Evolutionary conservation across 352 stramenopile genomes (phyloP).

Genomic region (Phytopythium kandeliae): DNA sequence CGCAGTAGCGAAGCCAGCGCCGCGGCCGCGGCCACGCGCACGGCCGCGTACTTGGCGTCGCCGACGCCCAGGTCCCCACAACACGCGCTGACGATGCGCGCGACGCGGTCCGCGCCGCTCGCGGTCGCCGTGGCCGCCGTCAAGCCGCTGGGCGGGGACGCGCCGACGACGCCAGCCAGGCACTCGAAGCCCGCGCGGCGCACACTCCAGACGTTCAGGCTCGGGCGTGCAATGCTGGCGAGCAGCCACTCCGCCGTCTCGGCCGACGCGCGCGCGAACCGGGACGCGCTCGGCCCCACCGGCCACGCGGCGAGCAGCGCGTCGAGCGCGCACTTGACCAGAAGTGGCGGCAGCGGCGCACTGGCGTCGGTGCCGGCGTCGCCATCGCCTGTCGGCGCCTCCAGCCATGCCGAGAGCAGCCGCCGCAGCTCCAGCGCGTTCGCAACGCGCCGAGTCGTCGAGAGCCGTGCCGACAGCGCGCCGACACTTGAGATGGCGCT

Average conservation of each 20-base stretch:
- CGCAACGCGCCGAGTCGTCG: conserved; percentile 18
- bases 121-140: neutral
- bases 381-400: neutral
- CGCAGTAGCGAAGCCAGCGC: conserved; percentile 40
- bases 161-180: conserved; percentile 25
- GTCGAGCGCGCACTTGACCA: conserved; percentile 76
- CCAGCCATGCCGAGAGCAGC: conserved; percentile 35
- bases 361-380: conserved; percentile 3
- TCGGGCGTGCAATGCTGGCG: conserved; percentile 19
- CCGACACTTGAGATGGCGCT: conserved; percentile 51
- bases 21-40: conserved; percentile 51
- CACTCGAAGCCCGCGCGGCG: conserved; percentile 48
- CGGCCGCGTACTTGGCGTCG: conserved; percentile 66
- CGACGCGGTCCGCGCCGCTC: neutral
- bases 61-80: conserved; percentile 49
- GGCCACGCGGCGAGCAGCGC: conserved; percentile 49
- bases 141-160: conserved; percentile 18
- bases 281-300: neutral
- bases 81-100: conserved; percentile 31
- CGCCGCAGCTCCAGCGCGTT: conserved; percentile 31
- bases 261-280: neutral
- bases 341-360: conserved; percentile 36
- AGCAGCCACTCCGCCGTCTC: conserved; percentile 54
- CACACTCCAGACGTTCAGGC: conserved; percentile 64
- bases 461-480: conserved; percentile 32